Conservation (phyloP, 345 rosid genomes). For the Carallia brachiata region DNA sequence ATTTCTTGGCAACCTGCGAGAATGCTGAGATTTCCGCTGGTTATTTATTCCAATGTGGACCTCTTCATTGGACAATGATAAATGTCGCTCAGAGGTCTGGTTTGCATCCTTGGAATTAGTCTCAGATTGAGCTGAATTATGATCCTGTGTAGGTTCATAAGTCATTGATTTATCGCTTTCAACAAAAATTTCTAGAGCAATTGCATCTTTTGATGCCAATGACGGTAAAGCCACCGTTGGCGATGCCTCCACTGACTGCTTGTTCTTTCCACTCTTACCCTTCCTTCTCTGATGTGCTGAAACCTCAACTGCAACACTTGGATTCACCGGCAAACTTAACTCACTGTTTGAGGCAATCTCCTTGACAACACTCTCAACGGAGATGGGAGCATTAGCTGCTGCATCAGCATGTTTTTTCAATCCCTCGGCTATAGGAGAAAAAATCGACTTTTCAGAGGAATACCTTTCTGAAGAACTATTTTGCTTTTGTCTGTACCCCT, state of each 20-base stretch:
- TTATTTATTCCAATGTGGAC: slow-evolving; percentile 42
- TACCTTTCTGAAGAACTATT: slow-evolving; percentile 36
- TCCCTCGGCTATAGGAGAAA: slow-evolving; percentile 31
- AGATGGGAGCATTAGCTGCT: slow-evolving; percentile 28
- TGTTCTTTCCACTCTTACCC: slow-evolving; percentile 58
- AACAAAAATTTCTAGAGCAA: slow-evolving; percentile 21
- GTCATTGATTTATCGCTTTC: slow-evolving; percentile 40
- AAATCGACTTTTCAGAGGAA: slow-evolving; percentile 29
- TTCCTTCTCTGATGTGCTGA: slow-evolving; percentile 51
- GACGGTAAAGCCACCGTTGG: slow-evolving; percentile 26
- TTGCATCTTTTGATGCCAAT: slow-evolving; percentile 37
- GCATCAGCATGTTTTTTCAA: slow-evolving; percentile 28
- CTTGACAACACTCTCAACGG: slow-evolving; percentile 29
- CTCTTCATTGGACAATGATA: slow-evolving; percentile 52
- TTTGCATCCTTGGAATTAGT: slow-evolving; percentile 45
- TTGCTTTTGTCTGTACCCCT: slow-evolving; percentile 55
- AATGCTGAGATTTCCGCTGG: slow-evolving; percentile 64
- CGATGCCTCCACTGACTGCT: slow-evolving; percentile 54
- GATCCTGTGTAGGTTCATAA: slow-evolving; percentile 37
- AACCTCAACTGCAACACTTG: slow-evolving; percentile 42
- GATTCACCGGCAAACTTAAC: slow-evolving; percentile 33
- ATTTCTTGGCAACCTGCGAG: slow-evolving; percentile 56
- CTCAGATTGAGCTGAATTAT: slow-evolving; percentile 23
- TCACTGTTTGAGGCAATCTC: slow-evolving; percentile 38
- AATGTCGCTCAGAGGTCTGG: slow-evolving; percentile 44